phyloP scores from a whole-genome alignment of 306 rosid genomes.

The Glycine soja region DNA sequence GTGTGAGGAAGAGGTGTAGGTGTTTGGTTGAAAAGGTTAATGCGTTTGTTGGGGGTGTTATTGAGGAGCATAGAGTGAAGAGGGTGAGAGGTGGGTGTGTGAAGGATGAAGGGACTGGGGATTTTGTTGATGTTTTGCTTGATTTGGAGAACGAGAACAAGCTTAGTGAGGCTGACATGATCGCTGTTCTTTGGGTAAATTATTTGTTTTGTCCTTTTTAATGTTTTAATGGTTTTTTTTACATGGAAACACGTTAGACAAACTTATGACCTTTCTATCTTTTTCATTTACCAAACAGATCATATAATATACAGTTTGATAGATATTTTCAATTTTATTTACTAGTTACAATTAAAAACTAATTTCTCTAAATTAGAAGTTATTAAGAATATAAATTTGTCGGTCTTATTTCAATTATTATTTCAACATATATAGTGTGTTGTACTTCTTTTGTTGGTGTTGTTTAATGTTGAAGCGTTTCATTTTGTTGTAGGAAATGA shows the following conservation, averaged over 20 bases:
- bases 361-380: no score
- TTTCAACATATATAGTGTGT: no score
- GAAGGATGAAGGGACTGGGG: conserved; percentile 43
- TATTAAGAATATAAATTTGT: no score
- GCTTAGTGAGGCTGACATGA: conserved; percentile 73
- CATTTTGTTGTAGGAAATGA: conserved; percentile 66
- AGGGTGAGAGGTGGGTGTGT: conserved; percentile 20
- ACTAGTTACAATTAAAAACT: no score
- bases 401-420: no score
- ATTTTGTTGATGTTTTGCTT: conserved; percentile 86
- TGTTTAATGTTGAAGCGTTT: no score
- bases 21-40: conserved; percentile 63
- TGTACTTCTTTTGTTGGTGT: no score
- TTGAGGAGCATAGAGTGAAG: conserved; percentile 62
- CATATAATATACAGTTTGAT: no score
- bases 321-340: no score
- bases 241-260: no score
- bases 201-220: background rate
- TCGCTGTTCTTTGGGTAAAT: conserved; percentile 86
- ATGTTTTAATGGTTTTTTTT: background rate
- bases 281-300: no score
- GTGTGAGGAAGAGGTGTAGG: conserved; percentile 71
- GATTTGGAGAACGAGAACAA: conserved; percentile 66
- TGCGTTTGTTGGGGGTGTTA: conserved; percentile 68
- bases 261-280: no score